A percentile compares a stretch with the other conserved stretches of the same genome.
phyloP scores from a whole-genome alignment of 2,329 filamentous ascomycete species.

The Albophoma yamanashiensis region DNA sequence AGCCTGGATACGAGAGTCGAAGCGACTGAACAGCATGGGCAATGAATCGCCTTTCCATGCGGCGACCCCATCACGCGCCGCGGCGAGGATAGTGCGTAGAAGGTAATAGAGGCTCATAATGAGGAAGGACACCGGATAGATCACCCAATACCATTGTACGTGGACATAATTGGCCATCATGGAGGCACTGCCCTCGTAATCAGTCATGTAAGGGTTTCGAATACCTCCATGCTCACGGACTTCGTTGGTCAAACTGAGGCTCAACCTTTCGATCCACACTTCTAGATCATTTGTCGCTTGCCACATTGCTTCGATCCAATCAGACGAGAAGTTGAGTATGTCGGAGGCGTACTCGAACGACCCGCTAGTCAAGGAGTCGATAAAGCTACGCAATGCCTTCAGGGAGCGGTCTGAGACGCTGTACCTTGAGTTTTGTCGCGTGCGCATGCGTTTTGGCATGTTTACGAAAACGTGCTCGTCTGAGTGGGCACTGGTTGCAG shows the following conservation, averaged over 20 bases:
- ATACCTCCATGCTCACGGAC: constrained; percentile 20
- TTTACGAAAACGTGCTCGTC: constrained; percentile 21
- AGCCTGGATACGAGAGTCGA: constrained; percentile 20
- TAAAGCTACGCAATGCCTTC: constrained; percentile 18
- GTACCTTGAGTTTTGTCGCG: constrained; percentile 14
- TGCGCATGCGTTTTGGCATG: constrained; percentile 17
- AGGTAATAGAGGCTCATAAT: constrained; percentile 23
- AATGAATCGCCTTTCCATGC: constrained; percentile 27
- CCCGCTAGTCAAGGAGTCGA: constrained; percentile 18
- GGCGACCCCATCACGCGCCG: constrained; percentile 21
- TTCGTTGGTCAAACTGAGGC: constrained; percentile 23
- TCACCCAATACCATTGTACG: constrained; percentile 25
- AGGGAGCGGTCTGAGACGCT: constrained; percentile 20
- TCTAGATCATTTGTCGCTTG: constrained; percentile 18
- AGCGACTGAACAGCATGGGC: constrained; percentile 26
- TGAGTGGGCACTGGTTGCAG: constrained; percentile 12
- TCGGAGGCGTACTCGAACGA: constrained; percentile 17
- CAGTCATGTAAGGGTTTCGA: constrained; percentile 2
- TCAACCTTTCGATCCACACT: constrained; percentile 21
- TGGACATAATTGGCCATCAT: constrained; percentile 18
- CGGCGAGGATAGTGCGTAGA: constrained; percentile 21
- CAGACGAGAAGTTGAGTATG: constrained; percentile 21
- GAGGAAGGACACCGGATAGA: constrained; percentile 23
- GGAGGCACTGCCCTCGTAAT: constrained; percentile 17
- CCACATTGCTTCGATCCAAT: constrained; percentile 26